These are phyloP conservation scores for Lasiodiplodia sp. DNA, from an alignment of 2,329 filamentous ascomycete species.

Conservation along the genomic window DNA sequence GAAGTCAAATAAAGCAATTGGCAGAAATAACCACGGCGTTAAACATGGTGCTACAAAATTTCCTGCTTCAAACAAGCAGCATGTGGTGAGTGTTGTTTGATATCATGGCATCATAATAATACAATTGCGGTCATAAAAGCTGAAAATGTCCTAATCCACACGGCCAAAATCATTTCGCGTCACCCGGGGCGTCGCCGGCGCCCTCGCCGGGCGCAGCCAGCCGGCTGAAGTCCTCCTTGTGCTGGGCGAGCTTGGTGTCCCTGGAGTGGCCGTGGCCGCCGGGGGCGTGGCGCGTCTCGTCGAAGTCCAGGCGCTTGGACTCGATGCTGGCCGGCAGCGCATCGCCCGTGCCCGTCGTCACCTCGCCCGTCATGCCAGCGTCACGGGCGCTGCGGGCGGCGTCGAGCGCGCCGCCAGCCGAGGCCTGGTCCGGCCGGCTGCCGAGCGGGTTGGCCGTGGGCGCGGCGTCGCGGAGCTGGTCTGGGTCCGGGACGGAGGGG, in stretches of 20 bases:
- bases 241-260: slow-evolving; percentile 37
- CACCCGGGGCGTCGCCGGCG: not conserved
- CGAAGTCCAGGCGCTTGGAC: slow-evolving; percentile 38
- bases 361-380: slow-evolving; percentile 43
- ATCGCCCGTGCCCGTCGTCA: slow-evolving; percentile 46
- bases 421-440: slow-evolving; percentile 47
- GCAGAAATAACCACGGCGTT: not conserved
- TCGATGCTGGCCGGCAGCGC: slow-evolving; percentile 40
- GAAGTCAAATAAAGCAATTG: not conserved
- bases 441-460: slow-evolving; percentile 43
- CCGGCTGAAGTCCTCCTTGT: slow-evolving; percentile 30
- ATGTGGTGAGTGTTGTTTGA: not conserved
- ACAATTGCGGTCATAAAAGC: not conserved
- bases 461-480: slow-evolving; percentile 55
- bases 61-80: not conserved
- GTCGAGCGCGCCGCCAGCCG: slow-evolving; percentile 58
- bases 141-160: not conserved
- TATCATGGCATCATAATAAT: not conserved
- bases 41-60: not conserved
- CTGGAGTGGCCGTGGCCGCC: slow-evolving; percentile 36
- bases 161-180: not conserved
- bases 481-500: slow-evolving; percentile 46
- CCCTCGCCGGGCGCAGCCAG: not conserved
- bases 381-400: slow-evolving; percentile 49
- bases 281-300: slow-evolving; percentile 1